Percentiles rank a stretch among this genome's conserved stretches.
These are phyloP conservation scores for Cadophora malorum DNA, from an alignment of 2,329 filamentous ascomycete genomes.

Conservation along the genomic window DNA sequence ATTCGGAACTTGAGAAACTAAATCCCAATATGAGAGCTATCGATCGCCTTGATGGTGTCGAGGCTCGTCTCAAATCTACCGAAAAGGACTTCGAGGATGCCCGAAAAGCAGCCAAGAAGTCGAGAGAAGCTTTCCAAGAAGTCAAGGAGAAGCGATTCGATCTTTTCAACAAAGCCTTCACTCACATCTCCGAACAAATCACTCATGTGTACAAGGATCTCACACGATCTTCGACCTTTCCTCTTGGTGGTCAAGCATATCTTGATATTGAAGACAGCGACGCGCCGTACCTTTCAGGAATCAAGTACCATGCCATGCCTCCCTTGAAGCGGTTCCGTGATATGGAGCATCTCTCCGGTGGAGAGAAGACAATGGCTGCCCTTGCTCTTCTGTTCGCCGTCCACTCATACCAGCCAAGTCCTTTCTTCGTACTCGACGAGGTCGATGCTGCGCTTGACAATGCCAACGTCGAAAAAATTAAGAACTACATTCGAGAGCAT, in stretches of 20 bases:
- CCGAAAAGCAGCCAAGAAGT: constrained; percentile 72
- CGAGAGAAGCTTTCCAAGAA: constrained; percentile 82
- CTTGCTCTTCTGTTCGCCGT: constrained; percentile 96
- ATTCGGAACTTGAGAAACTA: constrained; percentile 86
- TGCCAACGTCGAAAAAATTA: constrained; percentile 94
- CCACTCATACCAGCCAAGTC: constrained; percentile 92
- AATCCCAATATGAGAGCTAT: constrained; percentile 97
- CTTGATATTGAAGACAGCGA: constrained; percentile 94
- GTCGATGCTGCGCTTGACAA: constrained; percentile 98
- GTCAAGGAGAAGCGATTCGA: constrained; percentile 85
- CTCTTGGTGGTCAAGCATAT: constrained; percentile 87
- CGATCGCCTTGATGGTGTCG: constrained; percentile 86
- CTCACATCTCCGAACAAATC: constrained; percentile 94
- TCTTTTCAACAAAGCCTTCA: constrained; percentile 93
- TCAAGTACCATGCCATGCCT: constrained; percentile 99
- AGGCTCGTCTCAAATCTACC: constrained; percentile 80
- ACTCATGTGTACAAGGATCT: constrained; percentile 93
- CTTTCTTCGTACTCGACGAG: constrained; percentile 98
- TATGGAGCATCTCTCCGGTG: constrained; percentile 97
- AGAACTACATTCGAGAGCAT: constrained; percentile 94
- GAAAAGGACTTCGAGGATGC: constrained; percentile 91
- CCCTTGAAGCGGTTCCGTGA: constrained; percentile 97
- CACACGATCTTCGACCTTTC: constrained; percentile 88
- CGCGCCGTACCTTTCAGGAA: constrained; percentile 91
- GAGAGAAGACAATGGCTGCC: constrained; percentile 98